Percentiles rank a stretch among this genome's conserved stretches.
phyloP scores from a whole-genome alignment of 495 filamentous ascomycete species.

The Podospora didyma region DNA sequence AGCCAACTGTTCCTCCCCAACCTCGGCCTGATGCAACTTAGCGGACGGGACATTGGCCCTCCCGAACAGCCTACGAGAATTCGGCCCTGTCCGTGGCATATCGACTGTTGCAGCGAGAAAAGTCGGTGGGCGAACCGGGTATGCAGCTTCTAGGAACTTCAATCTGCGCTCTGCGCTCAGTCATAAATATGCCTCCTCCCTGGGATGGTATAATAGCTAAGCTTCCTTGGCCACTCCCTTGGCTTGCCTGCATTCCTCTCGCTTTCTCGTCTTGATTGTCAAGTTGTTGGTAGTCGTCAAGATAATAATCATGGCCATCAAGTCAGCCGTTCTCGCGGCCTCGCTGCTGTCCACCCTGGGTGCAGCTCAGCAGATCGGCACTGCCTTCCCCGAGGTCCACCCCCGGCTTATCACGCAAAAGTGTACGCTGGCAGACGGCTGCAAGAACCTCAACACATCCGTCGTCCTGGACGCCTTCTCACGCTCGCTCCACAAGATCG shows the following conservation, averaged over 20 bases:
- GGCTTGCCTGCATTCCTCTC: background rate
- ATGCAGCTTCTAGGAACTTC: no score
- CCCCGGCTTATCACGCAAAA: constrained; percentile 52
- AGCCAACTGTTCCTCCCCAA: no score
- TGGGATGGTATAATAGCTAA: background rate
- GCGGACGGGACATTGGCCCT: no score
- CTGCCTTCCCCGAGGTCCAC: constrained; percentile 32
- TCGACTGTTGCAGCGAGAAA: no score
- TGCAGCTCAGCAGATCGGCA: constrained; percentile 20
- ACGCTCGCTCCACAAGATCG: constrained; percentile 14
- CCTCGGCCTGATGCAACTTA: no score
- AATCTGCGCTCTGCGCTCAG: no score
- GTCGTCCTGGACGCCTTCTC: constrained; percentile 53
- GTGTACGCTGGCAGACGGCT: constrained; percentile 50
- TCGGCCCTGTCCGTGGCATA: no score
- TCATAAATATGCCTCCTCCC: background rate
- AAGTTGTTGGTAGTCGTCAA: background rate
- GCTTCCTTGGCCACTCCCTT: background rate
- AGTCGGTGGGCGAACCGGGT: no score
- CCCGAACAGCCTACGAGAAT: no score
- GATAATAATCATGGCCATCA: background rate
- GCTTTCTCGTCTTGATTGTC: background rate
- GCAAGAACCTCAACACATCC: constrained; percentile 45
- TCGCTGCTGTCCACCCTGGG: constrained; percentile 4
- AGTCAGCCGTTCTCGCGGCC: background rate